Evolutionary conservation across 139 green algal species (phyloP).

Genomic region (Gonium pectorale): DNA sequence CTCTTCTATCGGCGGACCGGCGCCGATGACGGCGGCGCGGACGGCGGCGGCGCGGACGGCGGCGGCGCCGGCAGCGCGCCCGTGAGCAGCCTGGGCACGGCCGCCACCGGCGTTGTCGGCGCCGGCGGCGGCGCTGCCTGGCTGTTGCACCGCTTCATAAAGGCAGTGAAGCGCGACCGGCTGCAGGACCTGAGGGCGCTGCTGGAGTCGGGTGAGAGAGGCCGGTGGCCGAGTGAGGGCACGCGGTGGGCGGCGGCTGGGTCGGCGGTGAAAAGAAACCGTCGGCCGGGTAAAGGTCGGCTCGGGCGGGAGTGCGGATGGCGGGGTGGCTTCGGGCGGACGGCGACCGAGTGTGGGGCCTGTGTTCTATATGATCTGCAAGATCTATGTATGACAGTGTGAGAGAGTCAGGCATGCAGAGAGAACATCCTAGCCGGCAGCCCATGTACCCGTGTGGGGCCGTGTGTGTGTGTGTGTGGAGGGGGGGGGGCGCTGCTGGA

Average conservation of each 20-base stretch:
- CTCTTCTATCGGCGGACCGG: background rate
- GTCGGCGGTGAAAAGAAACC: background rate
- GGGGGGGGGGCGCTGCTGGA: no score
- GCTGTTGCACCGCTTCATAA: conserved; percentile 37
- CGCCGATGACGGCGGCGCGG: background rate
- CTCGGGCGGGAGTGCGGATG: no score
- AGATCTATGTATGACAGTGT: no score
- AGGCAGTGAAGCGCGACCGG: conserved; percentile 31
- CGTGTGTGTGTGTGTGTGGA: no score
- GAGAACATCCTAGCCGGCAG: no score
- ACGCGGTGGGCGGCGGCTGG: no score
- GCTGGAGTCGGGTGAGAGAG: conserved; percentile 32
- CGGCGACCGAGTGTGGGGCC: no score
- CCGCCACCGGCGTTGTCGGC: background rate
- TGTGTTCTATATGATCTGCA: no score
- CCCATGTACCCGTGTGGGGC: no score
- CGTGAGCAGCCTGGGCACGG: background rate
- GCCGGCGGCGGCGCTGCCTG: background rate
- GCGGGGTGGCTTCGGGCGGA: background rate
- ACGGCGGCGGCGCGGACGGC: background rate
- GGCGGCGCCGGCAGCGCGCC: background rate
- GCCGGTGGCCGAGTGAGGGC: background rate
- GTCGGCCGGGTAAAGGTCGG: no score
- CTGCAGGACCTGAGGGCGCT: conserved; percentile 20
- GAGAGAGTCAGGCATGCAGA: no score